Evolutionary conservation across 768 basidiomycete species (phyloP), one percentile per base, ranked within the genome.

Genomic region (Termitomyces sp.): DNA sequence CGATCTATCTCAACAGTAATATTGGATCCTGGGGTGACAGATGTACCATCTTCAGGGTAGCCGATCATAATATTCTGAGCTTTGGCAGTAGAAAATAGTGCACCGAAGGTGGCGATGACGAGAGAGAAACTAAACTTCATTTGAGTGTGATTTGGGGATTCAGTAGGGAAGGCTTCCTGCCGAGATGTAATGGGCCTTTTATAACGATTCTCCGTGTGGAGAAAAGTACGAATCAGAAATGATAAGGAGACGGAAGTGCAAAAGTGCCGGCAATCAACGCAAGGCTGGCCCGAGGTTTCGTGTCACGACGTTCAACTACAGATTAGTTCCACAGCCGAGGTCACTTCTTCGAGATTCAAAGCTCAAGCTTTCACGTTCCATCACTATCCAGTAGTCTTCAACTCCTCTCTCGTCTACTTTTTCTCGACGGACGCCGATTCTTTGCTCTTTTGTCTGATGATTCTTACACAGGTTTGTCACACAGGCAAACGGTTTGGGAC

Each of bases 1-100:
- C 73, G 72, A 56, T 78, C 77, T 10, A 84, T 64, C 58, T 81
- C 76, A 6, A 83, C 76, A 4, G 66, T 73, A 28, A 84, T 41
- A 13, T 63, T 62, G 5, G 59, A 64, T 4, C 82, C 82, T 29
- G 75, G 62, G 6, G 37, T 54, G 9, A 83, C 71, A 8, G 63
- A 53, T 7, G 70, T 54, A 6, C 71, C 73, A 5, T 67, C 62
- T 3, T 68, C 60, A 5, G 83, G 83, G 22, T 65, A 65, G 6
- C 75, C 75, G 34, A 85, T 78, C 16, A 10, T 26, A 8, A 69
- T 70, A 10, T 55, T 55, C 58, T 85, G 83, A 4, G 77, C 81
- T 39, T 77, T 64, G 34, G 69, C 72, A 22, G 64, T 61, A 31
- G 69, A 64, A 24, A 79, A 65, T 44, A 77, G 48, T 24, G 68